phyloP scores from a whole-genome alignment of 352 stramenopile species.

The Globisporangium spiculum region DNA sequence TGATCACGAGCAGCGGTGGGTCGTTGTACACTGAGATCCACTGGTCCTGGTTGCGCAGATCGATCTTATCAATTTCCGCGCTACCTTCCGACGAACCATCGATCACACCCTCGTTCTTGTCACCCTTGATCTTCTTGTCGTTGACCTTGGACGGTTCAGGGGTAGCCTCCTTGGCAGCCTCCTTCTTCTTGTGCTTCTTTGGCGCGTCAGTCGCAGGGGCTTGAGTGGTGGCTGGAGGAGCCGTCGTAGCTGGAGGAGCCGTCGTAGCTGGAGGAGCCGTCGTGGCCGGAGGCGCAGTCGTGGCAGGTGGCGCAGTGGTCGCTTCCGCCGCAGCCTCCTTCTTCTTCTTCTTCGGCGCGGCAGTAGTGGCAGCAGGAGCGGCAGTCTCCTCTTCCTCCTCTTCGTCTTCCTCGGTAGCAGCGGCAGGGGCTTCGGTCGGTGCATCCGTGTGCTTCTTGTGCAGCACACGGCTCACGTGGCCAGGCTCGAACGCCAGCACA shows the following conservation, averaged over 20 bases:
- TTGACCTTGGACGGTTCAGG: constrained; percentile 23
- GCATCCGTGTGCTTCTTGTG: constrained; percentile 20
- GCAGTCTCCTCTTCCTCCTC: constrained; percentile 12
- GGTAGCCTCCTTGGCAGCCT: constrained; percentile 3
- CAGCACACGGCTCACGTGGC: constrained; percentile 33
- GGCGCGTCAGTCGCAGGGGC: constrained; percentile 14
- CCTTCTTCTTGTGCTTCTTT: constrained; percentile 38
- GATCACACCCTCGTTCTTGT: constrained; percentile 74
- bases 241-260: constrained; percentile 10
- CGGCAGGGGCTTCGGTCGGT: constrained; percentile 7
- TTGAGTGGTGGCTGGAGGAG: constrained; percentile 3
- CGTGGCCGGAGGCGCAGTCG: constrained; percentile 30
- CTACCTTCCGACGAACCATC: constrained; percentile 75
- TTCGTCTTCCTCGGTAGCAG: constrained; percentile 20
- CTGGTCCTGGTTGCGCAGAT: constrained; percentile 62
- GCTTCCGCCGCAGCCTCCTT: constrained; percentile 26
- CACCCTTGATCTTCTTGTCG: constrained; percentile 73
- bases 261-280: constrained; percentile 11
- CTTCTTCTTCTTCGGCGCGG: constrained; percentile 23
- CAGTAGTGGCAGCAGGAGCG: constrained; percentile 1
- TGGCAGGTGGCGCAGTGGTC: constrained; percentile 28
- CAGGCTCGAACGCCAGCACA: constrained; percentile 21
- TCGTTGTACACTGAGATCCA: constrained; percentile 85
- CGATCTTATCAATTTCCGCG: constrained; percentile 84
- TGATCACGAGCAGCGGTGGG: constrained; percentile 74